Evolutionary conservation across 352 stramenopile species (phyloP).

Genomic region (Pythium aphanidermatum): DNA sequence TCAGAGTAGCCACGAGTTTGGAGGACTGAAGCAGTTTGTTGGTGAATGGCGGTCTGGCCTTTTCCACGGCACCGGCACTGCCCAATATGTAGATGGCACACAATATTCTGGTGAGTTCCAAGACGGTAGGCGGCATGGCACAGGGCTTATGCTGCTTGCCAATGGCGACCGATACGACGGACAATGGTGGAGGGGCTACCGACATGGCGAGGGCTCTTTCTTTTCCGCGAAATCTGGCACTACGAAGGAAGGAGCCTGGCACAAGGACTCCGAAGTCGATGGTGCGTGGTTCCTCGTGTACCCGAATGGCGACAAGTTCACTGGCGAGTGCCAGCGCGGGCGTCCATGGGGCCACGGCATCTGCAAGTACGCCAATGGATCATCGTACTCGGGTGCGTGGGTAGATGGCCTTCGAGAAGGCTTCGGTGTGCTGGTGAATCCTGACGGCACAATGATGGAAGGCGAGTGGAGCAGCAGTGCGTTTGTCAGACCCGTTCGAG

Average conservation of each 20-base stretch:
- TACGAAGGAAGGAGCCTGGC: slow-evolving; percentile 68
- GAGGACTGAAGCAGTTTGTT: slow-evolving; percentile 50
- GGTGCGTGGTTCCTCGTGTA: slow-evolving; percentile 67
- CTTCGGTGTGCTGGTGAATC: slow-evolving; percentile 54
- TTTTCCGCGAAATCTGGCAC: slow-evolving; percentile 51
- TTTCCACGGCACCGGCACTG: slow-evolving; percentile 77
- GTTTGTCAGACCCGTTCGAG: slow-evolving; percentile 38
- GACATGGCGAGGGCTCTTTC: slow-evolving; percentile 52
- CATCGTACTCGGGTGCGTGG: slow-evolving; percentile 86
- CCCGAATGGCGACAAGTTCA: slow-evolving; percentile 74
- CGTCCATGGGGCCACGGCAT: slow-evolving; percentile 73
- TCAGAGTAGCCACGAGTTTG: slow-evolving; percentile 39
- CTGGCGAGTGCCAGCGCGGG: slow-evolving; percentile 46
- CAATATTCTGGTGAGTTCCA: slow-evolving; percentile 86
- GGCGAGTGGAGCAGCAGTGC: slow-evolving; percentile 71
- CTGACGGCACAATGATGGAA: slow-evolving; percentile 56
- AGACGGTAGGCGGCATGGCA: slow-evolving; percentile 67
- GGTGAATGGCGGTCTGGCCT: slow-evolving; percentile 55
- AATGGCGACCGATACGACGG: slow-evolving; percentile 58
- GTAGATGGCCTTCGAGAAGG: slow-evolving; percentile 76
- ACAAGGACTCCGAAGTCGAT: slow-evolving; percentile 47
- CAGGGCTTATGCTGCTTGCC: slow-evolving; percentile 39
- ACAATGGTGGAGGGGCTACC: slow-evolving; percentile 68
- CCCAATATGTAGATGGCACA: slow-evolving; percentile 79
- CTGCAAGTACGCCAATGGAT: slow-evolving; percentile 87